Evolutionary conservation across 225 moss, liverwort and hornwort genomes (phyloP), one percentile per base, ranked within the genome.

Genomic region (Asterella californica): DNA sequence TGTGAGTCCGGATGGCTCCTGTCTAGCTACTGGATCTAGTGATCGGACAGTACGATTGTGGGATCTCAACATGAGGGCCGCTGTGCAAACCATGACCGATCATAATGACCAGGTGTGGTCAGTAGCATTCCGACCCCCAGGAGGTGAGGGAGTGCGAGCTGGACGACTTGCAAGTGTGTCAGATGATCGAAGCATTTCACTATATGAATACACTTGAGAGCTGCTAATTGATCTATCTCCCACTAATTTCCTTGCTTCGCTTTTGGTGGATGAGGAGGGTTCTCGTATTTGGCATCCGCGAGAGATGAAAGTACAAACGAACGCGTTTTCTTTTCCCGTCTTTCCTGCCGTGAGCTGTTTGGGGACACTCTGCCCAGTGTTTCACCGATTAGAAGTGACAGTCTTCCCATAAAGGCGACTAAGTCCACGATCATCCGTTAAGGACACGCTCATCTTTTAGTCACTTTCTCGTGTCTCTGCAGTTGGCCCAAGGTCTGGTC

Each of bases 71-170:
- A 99, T 95, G 99, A 83, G 97, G 33, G 90, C 93, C 24, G 84
- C 91, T 22, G 84, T 95, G 10, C 99, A 99, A 82, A 99, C 93
- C 79, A 85, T 95, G 90, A 92, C 87, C 33, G 99, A 99, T 57
- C 99, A 99, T 84, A 84, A 83, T 27, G 92, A 99, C 78, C 99
- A 99, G 87, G 99, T 99, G 19, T 99, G 99, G 99, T 87, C 91
- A 2, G 99, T 99, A 15, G 92, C 88, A 22, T 99, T 99, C 86
- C 90, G 90, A 48, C 95, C 92, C 36, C 86, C 90, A 10, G 88
- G 89, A 71, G 92, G 91, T 15, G 90, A 91, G 50, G 92, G 91
- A 18, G 34, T 85, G 18, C 91, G 90, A 15, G 82, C 83, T 50
- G 95, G 99, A 49, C 85, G 99, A 64, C 82, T 99, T 87, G 95